These are phyloP conservation scores for Hysterangium stoloniferum DNA, from an alignment of 768 basidiomycete species.

Conservation along the genomic window DNA sequence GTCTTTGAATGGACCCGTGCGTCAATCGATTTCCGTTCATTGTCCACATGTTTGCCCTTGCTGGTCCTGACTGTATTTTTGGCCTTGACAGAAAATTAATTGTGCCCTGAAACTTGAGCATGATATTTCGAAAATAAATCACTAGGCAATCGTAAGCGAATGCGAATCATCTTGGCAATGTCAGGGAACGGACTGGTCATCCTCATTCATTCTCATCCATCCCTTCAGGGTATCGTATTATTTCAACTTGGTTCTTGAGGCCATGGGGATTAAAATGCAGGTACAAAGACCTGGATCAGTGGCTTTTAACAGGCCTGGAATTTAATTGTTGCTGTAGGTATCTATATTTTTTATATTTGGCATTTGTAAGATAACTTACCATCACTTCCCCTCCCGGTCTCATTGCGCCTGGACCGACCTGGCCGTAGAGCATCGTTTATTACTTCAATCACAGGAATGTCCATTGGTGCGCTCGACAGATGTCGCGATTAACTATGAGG, in stretches of 20 bases:
- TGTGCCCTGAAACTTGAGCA: conserved; percentile 60
- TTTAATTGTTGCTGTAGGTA: conserved; percentile 38
- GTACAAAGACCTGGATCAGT: conserved; percentile 54
- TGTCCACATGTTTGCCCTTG: not conserved
- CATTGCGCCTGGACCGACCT: conserved; percentile 55
- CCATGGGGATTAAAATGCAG: conserved; percentile 50
- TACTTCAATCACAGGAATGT: conserved; percentile 51
- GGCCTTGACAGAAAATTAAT: conserved; percentile 37
- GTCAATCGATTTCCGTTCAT: not conserved
- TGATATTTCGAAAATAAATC: conserved; percentile 43
- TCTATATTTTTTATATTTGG: no score
- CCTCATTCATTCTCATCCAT: not conserved
- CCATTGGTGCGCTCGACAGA: conserved; percentile 34
- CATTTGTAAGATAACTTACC: not conserved
- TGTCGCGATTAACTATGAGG: not conserved
- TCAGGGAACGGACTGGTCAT: conserved; percentile 20
- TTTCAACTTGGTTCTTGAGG: conserved; percentile 58
- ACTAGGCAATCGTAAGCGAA: conserved; percentile 59
- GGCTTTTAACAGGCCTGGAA: conserved; percentile 64
- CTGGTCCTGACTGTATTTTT: conserved; percentile 11
- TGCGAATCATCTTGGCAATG: conserved; percentile 64
- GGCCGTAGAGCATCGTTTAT: conserved; percentile 67
- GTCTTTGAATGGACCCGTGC: conserved; percentile 40
- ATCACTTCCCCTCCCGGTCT: conserved; percentile 43
- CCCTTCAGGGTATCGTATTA: conserved; percentile 58